Percentiles rank a stretch among this genome's conserved stretches.
Conservation (phyloP, 805 yeast species). For the Barnettozyma populi region DNA sequence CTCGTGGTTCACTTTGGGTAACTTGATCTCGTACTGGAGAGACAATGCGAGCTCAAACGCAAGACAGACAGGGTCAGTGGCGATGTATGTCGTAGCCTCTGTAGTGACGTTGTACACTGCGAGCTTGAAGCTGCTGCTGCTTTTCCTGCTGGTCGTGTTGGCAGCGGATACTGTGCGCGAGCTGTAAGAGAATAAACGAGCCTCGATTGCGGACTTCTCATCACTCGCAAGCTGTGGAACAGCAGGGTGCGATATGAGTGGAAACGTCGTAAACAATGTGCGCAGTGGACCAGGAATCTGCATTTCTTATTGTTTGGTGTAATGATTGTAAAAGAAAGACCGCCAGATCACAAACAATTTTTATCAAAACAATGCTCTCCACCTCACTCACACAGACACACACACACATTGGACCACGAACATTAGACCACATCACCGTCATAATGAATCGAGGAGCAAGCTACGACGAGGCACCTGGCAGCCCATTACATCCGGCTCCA, state of each 20-base stretch:
- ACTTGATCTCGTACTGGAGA: slow-evolving; percentile 34
- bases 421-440: too few species aligned
- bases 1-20: slow-evolving; percentile 32
- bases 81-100: slow-evolving; percentile 29
- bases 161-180: slow-evolving; percentile 5
- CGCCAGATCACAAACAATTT: too few species aligned
- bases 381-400: not conserved
- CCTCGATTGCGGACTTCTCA: slow-evolving; percentile 20
- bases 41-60: slow-evolving; percentile 42
- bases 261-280: slow-evolving; percentile 46
- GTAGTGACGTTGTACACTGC: slow-evolving; percentile 47
- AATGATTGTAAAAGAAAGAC: not conserved
- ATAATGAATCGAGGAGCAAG: slow-evolving; percentile 2
- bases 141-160: too few species aligned
- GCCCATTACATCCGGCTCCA: slow-evolving; percentile 23
- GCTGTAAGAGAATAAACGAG: slow-evolving; percentile 22
- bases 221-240: slow-evolving; percentile 26
- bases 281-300: slow-evolving; percentile 38
- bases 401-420: too few species aligned
- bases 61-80: slow-evolving; percentile 57
- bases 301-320: not conserved
- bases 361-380: not conserved
- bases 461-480: slow-evolving; percentile 19
- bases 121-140: slow-evolving; percentile 33
- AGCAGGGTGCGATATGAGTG: slow-evolving; percentile 39